Conservation (phyloP, 108 stramenopile species). For the Asterionellopsis glacialis region DNA sequence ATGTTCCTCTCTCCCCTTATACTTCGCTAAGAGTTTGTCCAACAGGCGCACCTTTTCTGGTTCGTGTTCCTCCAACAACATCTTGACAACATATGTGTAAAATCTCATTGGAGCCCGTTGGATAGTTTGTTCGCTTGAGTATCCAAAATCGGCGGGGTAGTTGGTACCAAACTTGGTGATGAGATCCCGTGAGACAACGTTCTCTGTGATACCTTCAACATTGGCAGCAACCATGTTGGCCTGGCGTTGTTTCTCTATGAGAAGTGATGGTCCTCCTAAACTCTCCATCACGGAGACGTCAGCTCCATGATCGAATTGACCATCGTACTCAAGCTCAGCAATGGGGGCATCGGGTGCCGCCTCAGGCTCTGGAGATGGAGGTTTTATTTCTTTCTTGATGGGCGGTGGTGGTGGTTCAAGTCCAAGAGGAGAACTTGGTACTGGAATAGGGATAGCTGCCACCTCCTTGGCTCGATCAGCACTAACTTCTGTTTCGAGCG, state of each 20-base stretch:
- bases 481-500: slow-evolving; percentile 45
- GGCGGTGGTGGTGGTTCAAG: slow-evolving; percentile 19
- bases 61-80: slow-evolving; percentile 68
- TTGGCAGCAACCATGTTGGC: slow-evolving; percentile 16
- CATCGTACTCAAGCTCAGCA: slow-evolving; percentile 76
- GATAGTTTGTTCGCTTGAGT: slow-evolving; percentile 65
- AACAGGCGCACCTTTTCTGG: slow-evolving; percentile 82
- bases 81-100: slow-evolving; percentile 71
- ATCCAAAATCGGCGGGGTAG: slow-evolving; percentile 58
- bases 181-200: slow-evolving; percentile 47
- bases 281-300: slow-evolving; percentile 90
- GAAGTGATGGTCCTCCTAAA: slow-evolving; percentile 77
- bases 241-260: slow-evolving; percentile 69
- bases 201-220: slow-evolving; percentile 13
- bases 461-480: slow-evolving; percentile 22
- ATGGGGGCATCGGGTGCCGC: slow-evolving; percentile 46
- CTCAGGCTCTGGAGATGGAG: slow-evolving; percentile 21
- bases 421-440: slow-evolving; percentile 20
- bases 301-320: slow-evolving; percentile 66
- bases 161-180: slow-evolving; percentile 60
- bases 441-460: slow-evolving; percentile 23
- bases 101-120: slow-evolving; percentile 68
- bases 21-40: slow-evolving; percentile 82
- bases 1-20: slow-evolving; percentile 80
- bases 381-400: slow-evolving; percentile 12